These are phyloP conservation scores for Candida endomychidarum DNA, from an alignment of 805 yeast species.

Conservation along the genomic window DNA sequence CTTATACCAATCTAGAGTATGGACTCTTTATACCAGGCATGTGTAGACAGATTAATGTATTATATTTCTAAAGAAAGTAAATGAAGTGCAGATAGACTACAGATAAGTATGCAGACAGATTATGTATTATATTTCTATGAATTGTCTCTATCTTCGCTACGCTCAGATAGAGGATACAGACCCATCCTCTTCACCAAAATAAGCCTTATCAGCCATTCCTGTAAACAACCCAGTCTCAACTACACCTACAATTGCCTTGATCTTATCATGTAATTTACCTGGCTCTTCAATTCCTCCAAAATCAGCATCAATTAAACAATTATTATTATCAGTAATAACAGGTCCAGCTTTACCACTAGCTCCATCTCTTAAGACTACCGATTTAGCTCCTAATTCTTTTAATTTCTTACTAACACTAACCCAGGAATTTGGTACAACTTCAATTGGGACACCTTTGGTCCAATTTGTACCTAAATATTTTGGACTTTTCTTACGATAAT, in stretches of 20 bases:
- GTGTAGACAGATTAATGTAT: too few species aligned
- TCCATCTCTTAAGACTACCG: conserved; percentile 74
- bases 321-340: conserved; percentile 91
- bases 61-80: too few species aligned
- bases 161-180: conserved; percentile 27
- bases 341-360: conserved; percentile 96
- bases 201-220: conserved; percentile 71
- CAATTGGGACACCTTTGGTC: conserved; percentile 93
- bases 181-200: conserved; percentile 88
- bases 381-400: conserved; percentile 59
- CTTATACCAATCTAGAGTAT: too few species aligned
- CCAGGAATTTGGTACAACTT: conserved; percentile 87
- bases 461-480: conserved; percentile 71
- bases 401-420: conserved; percentile 72
- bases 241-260: conserved; percentile 83
- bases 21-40: too few species aligned
- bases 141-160: too few species aligned
- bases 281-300: conserved; percentile 71
- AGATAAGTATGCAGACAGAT: too few species aligned
- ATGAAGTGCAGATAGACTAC: too few species aligned
- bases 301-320: conserved; percentile 89
- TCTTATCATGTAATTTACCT: conserved; percentile 53
- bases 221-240: conserved; percentile 94
- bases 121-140: too few species aligned
- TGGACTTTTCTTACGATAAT: conserved; percentile 77